Percentiles rank a stretch among this genome's conserved stretches.
These are phyloP conservation scores for Taiwanofungus camphoratus DNA, from an alignment of 1,284 basidiomycete species.

Conservation along the genomic window DNA sequence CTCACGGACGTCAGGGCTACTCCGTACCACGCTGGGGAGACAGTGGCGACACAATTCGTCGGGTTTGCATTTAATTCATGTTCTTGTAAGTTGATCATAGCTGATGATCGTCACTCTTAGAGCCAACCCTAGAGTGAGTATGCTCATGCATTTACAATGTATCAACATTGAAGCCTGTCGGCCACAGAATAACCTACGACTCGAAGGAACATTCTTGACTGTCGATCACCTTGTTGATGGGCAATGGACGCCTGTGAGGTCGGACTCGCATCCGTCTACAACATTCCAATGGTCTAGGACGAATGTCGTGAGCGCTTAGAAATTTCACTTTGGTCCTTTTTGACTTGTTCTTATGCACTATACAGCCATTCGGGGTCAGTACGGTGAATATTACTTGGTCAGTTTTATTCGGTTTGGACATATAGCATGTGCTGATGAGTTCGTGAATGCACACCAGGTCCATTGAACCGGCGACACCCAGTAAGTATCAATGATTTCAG, in stretches of 20 bases:
- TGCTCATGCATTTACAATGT: not conserved
- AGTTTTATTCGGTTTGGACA: slow-evolving; percentile 15
- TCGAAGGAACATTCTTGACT: slow-evolving; percentile 70
- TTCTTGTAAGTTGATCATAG: not conserved
- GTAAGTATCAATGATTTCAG: slow-evolving; percentile 28
- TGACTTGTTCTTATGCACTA: slow-evolving; percentile 2
- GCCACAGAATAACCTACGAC: slow-evolving; percentile 68
- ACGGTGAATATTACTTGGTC: slow-evolving; percentile 62
- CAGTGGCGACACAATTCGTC: slow-evolving; percentile 61
- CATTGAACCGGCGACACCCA: slow-evolving; percentile 55
- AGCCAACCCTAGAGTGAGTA: slow-evolving; percentile 68
- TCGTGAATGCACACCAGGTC: slow-evolving; percentile 36
- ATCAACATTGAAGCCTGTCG: not conserved
- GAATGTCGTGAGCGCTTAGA: slow-evolving; percentile 36
- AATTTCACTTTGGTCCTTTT: not conserved
- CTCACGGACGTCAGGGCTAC: slow-evolving; percentile 50
- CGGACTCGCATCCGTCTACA: slow-evolving; percentile 80
- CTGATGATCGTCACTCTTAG: slow-evolving; percentile 7
- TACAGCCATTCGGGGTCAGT: slow-evolving; percentile 54
- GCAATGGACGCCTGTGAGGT: slow-evolving; percentile 54
- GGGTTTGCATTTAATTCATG: slow-evolving; percentile 32
- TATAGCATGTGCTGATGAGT: slow-evolving; percentile 2
- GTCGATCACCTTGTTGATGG: slow-evolving; percentile 51
- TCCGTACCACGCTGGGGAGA: slow-evolving; percentile 52
- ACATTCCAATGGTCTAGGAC: slow-evolving; percentile 63